Percentiles rank a stretch among this genome's conserved stretches.
phyloP scores from a whole-genome alignment of 768 basidiomycete genomes.

The Mycena epipterygia region DNA sequence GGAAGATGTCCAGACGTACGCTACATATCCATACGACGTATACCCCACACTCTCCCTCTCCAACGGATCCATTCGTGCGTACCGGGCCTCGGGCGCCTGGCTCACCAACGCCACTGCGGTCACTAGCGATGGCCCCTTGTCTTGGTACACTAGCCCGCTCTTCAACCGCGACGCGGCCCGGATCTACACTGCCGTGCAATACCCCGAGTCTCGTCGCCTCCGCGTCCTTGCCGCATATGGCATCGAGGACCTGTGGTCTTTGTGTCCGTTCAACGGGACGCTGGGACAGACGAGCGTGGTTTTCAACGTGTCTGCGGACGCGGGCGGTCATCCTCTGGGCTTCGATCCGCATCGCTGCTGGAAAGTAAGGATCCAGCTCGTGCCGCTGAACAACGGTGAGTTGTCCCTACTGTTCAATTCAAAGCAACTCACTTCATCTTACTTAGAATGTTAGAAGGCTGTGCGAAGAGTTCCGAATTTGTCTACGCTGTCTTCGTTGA shows the following conservation, averaged over 20 bases:
- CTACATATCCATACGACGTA: conserved; percentile 65
- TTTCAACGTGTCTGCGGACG: conserved; percentile 48
- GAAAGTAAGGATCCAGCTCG: conserved; percentile 46
- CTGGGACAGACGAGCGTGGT: conserved; percentile 52
- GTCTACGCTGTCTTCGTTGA: too few relatives aligned
- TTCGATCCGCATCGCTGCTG: conserved; percentile 50
- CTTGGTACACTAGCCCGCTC: conserved; percentile 53
- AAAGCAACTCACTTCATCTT: too few relatives aligned
- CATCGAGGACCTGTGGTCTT: conserved; percentile 51
- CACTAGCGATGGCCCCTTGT: conserved; percentile 47
- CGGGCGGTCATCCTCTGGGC: conserved; percentile 23
- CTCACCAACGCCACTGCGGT: conserved; percentile 55
- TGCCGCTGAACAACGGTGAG: conserved; percentile 24
- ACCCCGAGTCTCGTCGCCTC: conserved; percentile 37
- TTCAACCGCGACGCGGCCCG: conserved; percentile 45
- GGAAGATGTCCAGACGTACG: conserved; percentile 53
- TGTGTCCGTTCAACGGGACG: conserved; percentile 50
- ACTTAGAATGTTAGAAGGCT: too few relatives aligned
- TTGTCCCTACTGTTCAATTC: too few relatives aligned
- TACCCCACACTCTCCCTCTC: conserved; percentile 57
- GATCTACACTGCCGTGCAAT: conserved; percentile 50
- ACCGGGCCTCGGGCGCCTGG: conserved; percentile 49
- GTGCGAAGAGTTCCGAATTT: too few relatives aligned
- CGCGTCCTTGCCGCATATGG: conserved; percentile 50
- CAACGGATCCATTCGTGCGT: conserved; percentile 55